Evolutionary conservation across 805 yeast species (phyloP).

Genomic region (Lipomyces yamadae): DNA sequence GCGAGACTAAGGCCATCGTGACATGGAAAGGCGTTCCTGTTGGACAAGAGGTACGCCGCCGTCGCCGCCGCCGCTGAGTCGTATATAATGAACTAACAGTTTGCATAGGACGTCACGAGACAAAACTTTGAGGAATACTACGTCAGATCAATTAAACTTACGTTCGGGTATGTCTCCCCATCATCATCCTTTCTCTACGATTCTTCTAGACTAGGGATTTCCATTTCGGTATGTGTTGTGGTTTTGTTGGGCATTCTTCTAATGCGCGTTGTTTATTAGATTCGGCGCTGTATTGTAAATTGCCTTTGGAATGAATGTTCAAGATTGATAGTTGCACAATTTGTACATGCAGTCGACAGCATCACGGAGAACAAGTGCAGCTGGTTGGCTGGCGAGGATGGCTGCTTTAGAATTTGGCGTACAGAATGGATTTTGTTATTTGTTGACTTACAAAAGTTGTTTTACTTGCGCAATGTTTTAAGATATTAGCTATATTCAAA

Average conservation of each 20-base stretch:
- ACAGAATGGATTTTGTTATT: no score
- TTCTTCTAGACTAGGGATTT: background rate
- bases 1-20: conserved; percentile 81
- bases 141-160: conserved; percentile 82
- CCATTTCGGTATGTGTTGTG: conserved; percentile 4
- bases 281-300: conserved; percentile 82
- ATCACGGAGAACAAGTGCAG: background rate
- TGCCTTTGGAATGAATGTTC: background rate
- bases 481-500: no score
- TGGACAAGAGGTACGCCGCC: conserved; percentile 72
- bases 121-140: conserved; percentile 88
- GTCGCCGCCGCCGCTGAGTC: background rate
- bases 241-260: conserved; percentile 23
- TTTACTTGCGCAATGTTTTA: no score
- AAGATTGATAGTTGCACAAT: background rate
- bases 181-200: background rate
- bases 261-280: conserved; percentile 26
- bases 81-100: background rate
- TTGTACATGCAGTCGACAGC: background rate
- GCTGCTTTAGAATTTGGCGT: background rate
- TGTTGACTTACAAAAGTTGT: no score
- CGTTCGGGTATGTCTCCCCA: conserved; percentile 64
- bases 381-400: background rate
- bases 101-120: conserved; percentile 66
- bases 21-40: conserved; percentile 87